Conservation (phyloP, 129 eudicot genomes). For the Solidago caesia region DNA sequence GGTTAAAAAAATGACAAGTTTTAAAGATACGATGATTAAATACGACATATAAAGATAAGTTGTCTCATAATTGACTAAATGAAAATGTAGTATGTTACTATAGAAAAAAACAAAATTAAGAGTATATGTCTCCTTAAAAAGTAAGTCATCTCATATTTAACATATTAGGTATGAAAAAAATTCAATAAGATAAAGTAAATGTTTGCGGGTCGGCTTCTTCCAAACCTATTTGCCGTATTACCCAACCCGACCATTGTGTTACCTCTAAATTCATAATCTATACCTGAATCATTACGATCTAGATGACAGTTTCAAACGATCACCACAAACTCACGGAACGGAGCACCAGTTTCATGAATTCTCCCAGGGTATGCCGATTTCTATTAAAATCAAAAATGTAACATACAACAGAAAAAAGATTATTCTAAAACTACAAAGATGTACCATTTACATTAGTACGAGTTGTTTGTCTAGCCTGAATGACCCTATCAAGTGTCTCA, state of each 20-base stretch:
- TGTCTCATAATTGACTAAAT: no score
- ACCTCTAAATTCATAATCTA: neutral
- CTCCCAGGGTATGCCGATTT: conserved; percentile 18
- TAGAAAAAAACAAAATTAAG: no score
- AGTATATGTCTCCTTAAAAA: no score
- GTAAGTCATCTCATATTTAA: no score
- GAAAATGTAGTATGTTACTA: no score
- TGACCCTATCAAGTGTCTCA: conserved; percentile 79
- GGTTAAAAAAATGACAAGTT: no score
- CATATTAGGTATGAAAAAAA: neutral
- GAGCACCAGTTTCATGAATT: conserved; percentile 15
- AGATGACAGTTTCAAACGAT: neutral
- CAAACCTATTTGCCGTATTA: neutral
- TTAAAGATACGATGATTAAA: no score
- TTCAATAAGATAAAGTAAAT: neutral
- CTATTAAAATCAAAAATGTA: conserved; percentile 22
- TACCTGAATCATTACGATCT: neutral
- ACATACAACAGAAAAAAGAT: conserved; percentile 24
- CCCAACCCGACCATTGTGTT: neutral
- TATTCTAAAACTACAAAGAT: conserved; percentile 29
- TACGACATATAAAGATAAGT: no score
- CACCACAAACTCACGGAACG: conserved; percentile 2
- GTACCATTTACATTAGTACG: conserved; percentile 50
- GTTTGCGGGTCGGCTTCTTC: neutral
- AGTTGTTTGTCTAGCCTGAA: conserved; percentile 70